A percentile compares a stretch with the other conserved stretches of the same genome.
These are phyloP conservation scores for Podaxis sp. DNA, from an alignment of 768 basidiomycete genomes.

Conservation along the genomic window DNA sequence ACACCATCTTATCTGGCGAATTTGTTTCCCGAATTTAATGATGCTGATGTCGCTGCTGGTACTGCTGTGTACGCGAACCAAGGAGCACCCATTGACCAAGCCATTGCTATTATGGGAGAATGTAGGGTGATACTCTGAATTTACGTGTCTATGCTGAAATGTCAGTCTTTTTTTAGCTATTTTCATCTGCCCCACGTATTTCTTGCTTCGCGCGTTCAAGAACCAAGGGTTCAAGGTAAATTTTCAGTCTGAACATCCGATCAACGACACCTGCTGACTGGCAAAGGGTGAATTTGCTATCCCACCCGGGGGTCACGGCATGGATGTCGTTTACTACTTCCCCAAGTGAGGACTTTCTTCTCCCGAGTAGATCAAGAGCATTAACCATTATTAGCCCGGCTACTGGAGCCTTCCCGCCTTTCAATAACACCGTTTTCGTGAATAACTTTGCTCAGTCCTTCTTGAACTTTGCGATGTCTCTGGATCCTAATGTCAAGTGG, in stretches of 20 bases:
- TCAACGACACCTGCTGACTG: not conserved
- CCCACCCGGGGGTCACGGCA: constrained; percentile 37
- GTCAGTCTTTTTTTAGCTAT: constrained; percentile 28
- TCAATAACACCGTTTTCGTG: constrained; percentile 33
- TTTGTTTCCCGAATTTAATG: constrained; percentile 37
- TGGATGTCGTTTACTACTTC: constrained; percentile 41
- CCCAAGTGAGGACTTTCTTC: constrained; percentile 28
- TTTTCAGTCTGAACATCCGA: not conserved
- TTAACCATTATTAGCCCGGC: not conserved
- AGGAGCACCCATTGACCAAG: constrained; percentile 11
- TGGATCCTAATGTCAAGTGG: constrained; percentile 30
- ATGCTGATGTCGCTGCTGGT: constrained; percentile 20
- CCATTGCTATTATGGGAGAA: constrained; percentile 15
- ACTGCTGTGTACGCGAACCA: constrained; percentile 2
- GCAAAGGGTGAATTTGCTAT: constrained; percentile 40
- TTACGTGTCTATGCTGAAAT: not conserved
- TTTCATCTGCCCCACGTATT: constrained; percentile 45
- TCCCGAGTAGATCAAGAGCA: not conserved
- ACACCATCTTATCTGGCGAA: constrained; percentile 29
- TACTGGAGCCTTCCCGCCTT: constrained; percentile 23
- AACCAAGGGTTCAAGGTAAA: constrained; percentile 31
- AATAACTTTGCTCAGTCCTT: constrained; percentile 37
- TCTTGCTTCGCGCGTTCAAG: constrained; percentile 30
- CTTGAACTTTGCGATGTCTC: constrained; percentile 31
- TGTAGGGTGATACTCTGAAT: not conserved